Percentiles rank a stretch among this genome's conserved stretches.
These are phyloP conservation scores for Peronospora belbahrii DNA, from an alignment of 352 stramenopile genomes.

Conservation along the genomic window DNA sequence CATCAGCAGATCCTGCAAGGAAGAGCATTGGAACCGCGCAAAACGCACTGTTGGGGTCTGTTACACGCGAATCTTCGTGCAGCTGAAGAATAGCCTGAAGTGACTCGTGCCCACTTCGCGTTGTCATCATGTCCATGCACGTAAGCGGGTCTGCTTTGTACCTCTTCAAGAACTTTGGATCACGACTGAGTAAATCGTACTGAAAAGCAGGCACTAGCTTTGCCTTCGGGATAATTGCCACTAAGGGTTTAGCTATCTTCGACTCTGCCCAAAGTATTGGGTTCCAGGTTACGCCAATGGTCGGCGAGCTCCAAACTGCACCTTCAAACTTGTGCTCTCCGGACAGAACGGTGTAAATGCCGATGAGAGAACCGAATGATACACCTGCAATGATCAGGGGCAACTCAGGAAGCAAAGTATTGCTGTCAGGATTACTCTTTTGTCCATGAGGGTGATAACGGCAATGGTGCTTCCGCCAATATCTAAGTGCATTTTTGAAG, in stretches of 20 bases:
- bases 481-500: constrained; percentile 22
- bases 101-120: constrained; percentile 27
- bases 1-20: constrained; percentile 37
- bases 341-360: constrained; percentile 30
- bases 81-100: constrained; percentile 31
- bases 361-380: constrained; percentile 32
- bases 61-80: constrained; percentile 22
- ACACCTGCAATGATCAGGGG: constrained; percentile 34
- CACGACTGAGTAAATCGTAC: constrained; percentile 30
- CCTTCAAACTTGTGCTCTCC: constrained; percentile 32
- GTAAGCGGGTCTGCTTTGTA: constrained; percentile 33
- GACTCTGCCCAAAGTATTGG: constrained; percentile 23
- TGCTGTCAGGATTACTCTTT: constrained; percentile 4
- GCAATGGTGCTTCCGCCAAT: constrained; percentile 16
- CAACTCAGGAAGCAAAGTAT: constrained; percentile 4
- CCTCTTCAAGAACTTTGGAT: constrained; percentile 28
- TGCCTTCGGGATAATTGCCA: constrained; percentile 22
- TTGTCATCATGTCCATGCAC: constrained; percentile 29
- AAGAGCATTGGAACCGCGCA: constrained; percentile 27
- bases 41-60: constrained; percentile 17
- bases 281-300: constrained; percentile 28
- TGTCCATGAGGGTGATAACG: background rate
- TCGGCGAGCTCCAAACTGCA: constrained; percentile 26
- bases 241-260: constrained; percentile 18
- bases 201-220: constrained; percentile 29